Base-by-base conservation (phyloP, 306 rosid genomes). In the Dalbergia oliveri region DNA sequence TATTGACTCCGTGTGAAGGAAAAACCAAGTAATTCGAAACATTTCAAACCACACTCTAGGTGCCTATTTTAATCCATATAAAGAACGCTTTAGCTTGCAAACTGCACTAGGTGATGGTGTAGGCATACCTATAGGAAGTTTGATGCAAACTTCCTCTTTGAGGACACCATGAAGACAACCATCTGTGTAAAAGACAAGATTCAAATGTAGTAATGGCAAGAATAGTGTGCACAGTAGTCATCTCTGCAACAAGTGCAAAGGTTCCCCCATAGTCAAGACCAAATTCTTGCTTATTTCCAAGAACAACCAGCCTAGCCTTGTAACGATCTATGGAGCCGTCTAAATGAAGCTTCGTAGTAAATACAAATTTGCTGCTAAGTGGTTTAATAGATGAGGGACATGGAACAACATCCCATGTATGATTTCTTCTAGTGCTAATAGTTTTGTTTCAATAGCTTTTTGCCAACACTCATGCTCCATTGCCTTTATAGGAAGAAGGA, bases 221-320 rank as follows among this genome's bases (percentile, higher is more conserved):
- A 21, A 21, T 58, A 21, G 35, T 58, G 4, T 14, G 12, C 0
- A 58, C 35, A 8, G 14, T 58, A 21, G 35, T 58, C 35, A 58
- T 50, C 3, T 13, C 23, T 15, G 15, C 49, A 43, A 71, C 8
- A 8, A 5, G 33, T 51, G 11, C 33, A 18, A 56, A 56, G 11
- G 61, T 56, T 9, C 16, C 61, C 4, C 16, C 33, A 18, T 56
- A 44, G 41, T 21, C 39, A 7, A 68, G 58, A 2, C 73, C 39
- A 68, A 6, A 68, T 12, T 68, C 39, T 11, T 68, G 21, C 21
- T 12, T 68, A 21, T 76, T 64, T 18, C 72, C 72, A 21, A 53
- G 75, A 70, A 70, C 75, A 70, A 70, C 76, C 47, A 51, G 8
- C 3, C 34, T 9, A 72, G 16, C 65, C 51, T 72, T 72, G 47